phyloP scores from a whole-genome alignment of 495 filamentous ascomycete species.

The Thermothielavioides terrestris region DNA sequence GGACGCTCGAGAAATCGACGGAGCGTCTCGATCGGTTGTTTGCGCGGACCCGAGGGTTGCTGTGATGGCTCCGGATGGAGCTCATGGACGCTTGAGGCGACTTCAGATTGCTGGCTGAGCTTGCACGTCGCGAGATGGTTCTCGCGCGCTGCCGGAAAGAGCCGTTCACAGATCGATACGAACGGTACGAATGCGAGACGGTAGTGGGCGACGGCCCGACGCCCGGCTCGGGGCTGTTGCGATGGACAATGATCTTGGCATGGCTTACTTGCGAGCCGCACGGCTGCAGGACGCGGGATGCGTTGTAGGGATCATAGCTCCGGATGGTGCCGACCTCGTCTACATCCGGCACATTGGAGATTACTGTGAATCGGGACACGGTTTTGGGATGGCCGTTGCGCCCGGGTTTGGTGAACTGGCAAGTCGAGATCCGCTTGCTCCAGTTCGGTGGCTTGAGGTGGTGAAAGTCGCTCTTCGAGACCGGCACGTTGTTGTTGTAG shows the following conservation, averaged over 20 bases:
- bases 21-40: constrained; percentile 61
- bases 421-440: constrained; percentile 41
- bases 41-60: constrained; percentile 39
- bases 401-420: constrained; percentile 37
- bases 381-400: constrained; percentile 41
- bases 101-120: constrained; percentile 17
- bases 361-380: constrained; percentile 62
- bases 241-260: constrained; percentile 61
- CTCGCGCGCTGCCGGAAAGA: constrained; percentile 13
- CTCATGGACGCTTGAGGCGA: constrained; percentile 44
- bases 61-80: constrained; percentile 51
- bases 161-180: constrained; percentile 16
- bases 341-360: constrained; percentile 46
- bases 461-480: constrained; percentile 83
- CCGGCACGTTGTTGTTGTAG: constrained; percentile 61
- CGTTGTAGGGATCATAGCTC: constrained; percentile 79
- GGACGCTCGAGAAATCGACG: constrained; percentile 61
- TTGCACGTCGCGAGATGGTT: constrained; percentile 15
- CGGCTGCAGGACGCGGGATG: constrained; percentile 47
- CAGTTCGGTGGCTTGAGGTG: constrained; percentile 53
- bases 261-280: constrained; percentile 29
- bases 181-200: constrained; percentile 19
- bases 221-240: constrained; percentile 24
- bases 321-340: constrained; percentile 29
- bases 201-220: constrained; percentile 1